phyloP scores from a whole-genome alignment of 1,284 basidiomycete genomes.

The Ganoderma lingzhi region DNA sequence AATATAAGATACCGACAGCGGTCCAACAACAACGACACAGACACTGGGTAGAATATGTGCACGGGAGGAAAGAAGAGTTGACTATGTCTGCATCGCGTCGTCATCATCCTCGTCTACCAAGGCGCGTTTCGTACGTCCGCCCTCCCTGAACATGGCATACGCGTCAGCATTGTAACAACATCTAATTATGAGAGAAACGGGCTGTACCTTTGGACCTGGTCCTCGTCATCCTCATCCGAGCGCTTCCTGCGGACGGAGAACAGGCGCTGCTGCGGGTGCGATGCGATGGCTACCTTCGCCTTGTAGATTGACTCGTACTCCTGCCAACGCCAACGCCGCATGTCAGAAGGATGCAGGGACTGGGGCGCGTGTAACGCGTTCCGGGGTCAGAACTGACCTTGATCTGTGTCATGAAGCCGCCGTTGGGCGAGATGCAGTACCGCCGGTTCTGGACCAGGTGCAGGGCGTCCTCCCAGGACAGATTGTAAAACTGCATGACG shows the following conservation, averaged over 20 bases:
- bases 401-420: constrained; percentile 87
- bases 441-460: constrained; percentile 88
- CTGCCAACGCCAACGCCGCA: constrained; percentile 45
- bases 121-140: constrained; percentile 39
- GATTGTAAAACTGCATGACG: constrained; percentile 84
- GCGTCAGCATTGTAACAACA: background rate
- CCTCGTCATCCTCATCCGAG: constrained; percentile 69
- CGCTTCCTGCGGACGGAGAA: constrained; percentile 68
- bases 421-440: constrained; percentile 91
- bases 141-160: constrained; percentile 27
- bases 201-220: constrained; percentile 57
- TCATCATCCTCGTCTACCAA: constrained; percentile 37
- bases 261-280: constrained; percentile 56
- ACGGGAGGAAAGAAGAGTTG: background rate
- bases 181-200: constrained; percentile 4
- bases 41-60: background rate
- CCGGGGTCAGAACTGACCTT: constrained; percentile 62
- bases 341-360: background rate
- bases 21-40: constrained; percentile 6
- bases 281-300: constrained; percentile 70
- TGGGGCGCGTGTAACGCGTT: background rate
- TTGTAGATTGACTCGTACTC: constrained; percentile 92
- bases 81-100: constrained; percentile 40
- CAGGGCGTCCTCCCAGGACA: constrained; percentile 87
- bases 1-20: constrained; percentile 5